phyloP scores from a whole-genome alignment of 345 rosid species.

The Anastatica hierochuntica region DNA sequence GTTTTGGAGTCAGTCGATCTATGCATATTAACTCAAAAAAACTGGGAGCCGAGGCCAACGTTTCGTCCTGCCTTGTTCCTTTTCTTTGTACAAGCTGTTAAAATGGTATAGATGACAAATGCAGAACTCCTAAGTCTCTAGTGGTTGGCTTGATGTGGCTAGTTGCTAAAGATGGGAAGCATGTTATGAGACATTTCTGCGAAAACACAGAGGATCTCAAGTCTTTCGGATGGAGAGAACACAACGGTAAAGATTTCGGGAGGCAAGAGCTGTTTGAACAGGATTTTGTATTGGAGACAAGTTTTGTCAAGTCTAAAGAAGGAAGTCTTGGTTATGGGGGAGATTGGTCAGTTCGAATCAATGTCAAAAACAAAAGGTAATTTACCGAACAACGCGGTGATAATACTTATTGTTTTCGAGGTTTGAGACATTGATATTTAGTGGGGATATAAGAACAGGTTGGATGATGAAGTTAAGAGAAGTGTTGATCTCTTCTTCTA shows the following conservation, averaged over 20 bases:
- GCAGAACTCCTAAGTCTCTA: slow-evolving; percentile 71
- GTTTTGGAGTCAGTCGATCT: too few relatives aligned
- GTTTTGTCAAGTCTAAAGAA: slow-evolving; percentile 71
- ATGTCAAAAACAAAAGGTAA: slow-evolving; percentile 53
- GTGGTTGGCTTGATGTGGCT: slow-evolving; percentile 98
- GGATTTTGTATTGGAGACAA: slow-evolving; percentile 54
- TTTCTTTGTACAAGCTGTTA: too few relatives aligned
- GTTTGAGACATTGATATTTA: not conserved
- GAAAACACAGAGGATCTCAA: slow-evolving; percentile 77
- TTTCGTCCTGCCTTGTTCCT: too few relatives aligned
- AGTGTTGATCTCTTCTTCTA: slow-evolving; percentile 77
- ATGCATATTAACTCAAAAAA: too few relatives aligned
- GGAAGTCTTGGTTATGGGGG: slow-evolving; percentile 85
- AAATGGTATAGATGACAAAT: slow-evolving; percentile 9
- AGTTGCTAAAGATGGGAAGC: slow-evolving; percentile 73
- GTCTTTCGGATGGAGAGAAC: slow-evolving; percentile 79
- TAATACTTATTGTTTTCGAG: too few relatives aligned
- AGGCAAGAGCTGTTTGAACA: slow-evolving; percentile 74
- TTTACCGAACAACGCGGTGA: too few relatives aligned
- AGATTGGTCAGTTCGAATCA: slow-evolving; percentile 86
- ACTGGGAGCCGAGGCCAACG: too few relatives aligned
- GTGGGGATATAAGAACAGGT: slow-evolving; percentile 29
- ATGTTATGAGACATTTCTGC: slow-evolving; percentile 71
- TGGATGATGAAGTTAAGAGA: slow-evolving; percentile 42
- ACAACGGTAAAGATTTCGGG: slow-evolving; percentile 91